phyloP scores from a whole-genome alignment of 2,329 filamentous ascomycete species.

The Beauveria sp. region DNA sequence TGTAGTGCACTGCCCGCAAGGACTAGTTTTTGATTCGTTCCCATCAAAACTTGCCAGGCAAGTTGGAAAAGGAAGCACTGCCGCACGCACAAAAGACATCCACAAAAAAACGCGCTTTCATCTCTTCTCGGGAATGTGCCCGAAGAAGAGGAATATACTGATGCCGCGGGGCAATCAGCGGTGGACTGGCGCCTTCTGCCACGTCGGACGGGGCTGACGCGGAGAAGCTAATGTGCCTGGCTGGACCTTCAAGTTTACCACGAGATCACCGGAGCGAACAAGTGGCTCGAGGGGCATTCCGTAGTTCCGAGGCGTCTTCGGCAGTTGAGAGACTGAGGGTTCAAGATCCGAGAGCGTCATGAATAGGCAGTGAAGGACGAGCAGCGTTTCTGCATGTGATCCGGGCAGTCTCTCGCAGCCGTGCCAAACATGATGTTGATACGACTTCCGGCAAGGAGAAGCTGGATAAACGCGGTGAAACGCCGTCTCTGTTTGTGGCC shows the following conservation, averaged over 20 bases:
- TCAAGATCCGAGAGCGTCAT: conserved; percentile 8
- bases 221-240: conserved; percentile 50
- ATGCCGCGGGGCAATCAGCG: conserved; percentile 22
- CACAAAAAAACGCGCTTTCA: conserved; percentile 75
- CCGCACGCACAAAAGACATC: conserved; percentile 89
- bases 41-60: conserved; percentile 30
- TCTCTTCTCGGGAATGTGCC: conserved; percentile 40
- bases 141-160: conserved; percentile 37
- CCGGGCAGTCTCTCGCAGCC: conserved; percentile 17
- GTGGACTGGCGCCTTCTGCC: conserved; percentile 41
- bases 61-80: conserved; percentile 51
- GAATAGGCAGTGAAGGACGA: neutral
- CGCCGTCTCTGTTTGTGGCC: conserved; percentile 39
- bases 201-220: conserved; percentile 35
- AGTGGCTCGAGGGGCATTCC: conserved; percentile 28
- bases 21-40: conserved; percentile 95
- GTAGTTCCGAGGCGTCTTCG: neutral
- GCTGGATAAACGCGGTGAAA: conserved; percentile 28
- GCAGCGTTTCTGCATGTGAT: conserved; percentile 9
- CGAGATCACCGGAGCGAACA: conserved; percentile 37
- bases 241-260: conserved; percentile 37
- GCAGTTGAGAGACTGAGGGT: neutral
- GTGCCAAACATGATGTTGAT: conserved; percentile 19
- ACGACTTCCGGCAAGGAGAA: conserved; percentile 39
- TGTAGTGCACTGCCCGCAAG: conserved; percentile 75